A percentile compares a stretch with the other conserved stretches of the same genome.
Evolutionary conservation across 345 rosid genomes (phyloP).

Genomic region (Citrus mangshanensis): DNA sequence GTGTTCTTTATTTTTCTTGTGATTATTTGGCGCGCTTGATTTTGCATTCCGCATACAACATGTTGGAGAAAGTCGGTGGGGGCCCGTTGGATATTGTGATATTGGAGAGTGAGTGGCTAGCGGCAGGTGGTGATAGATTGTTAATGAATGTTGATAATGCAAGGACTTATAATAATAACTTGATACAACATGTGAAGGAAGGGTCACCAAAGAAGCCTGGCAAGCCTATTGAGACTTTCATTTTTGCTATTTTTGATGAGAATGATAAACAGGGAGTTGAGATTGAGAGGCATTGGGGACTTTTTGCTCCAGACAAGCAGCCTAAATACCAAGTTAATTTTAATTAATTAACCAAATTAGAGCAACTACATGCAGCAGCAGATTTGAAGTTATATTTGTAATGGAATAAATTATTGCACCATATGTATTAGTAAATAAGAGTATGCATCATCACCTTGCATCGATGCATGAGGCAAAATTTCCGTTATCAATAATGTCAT

Average conservation of each 20-base stretch:
- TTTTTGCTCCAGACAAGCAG: constrained; percentile 43
- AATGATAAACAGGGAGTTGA: constrained; percentile 35
- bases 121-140: constrained; percentile 44
- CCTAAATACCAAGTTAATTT: constrained; percentile 49
- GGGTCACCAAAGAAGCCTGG: constrained; percentile 48
- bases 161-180: constrained; percentile 43
- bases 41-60: too few relatives aligned
- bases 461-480: background rate
- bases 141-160: constrained; percentile 45
- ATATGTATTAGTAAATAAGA: background rate
- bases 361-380: background rate
- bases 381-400: background rate
- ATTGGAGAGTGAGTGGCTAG: constrained; percentile 67
- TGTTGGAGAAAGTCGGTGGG: constrained; percentile 38
- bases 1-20: too few relatives aligned
- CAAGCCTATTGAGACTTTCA: constrained; percentile 52
- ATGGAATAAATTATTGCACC: background rate
- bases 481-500: background rate
- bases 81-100: constrained; percentile 50
- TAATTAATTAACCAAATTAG: constrained; percentile 12
- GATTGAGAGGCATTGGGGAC: constrained; percentile 51
- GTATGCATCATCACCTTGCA: background rate
- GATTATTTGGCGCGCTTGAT: too few relatives aligned
- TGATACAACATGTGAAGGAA: constrained; percentile 46
- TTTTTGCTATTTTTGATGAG: constrained; percentile 67